These are phyloP conservation scores for Hirschfeldia incana DNA, from an alignment of 345 rosid species.

Conservation along the genomic window DNA sequence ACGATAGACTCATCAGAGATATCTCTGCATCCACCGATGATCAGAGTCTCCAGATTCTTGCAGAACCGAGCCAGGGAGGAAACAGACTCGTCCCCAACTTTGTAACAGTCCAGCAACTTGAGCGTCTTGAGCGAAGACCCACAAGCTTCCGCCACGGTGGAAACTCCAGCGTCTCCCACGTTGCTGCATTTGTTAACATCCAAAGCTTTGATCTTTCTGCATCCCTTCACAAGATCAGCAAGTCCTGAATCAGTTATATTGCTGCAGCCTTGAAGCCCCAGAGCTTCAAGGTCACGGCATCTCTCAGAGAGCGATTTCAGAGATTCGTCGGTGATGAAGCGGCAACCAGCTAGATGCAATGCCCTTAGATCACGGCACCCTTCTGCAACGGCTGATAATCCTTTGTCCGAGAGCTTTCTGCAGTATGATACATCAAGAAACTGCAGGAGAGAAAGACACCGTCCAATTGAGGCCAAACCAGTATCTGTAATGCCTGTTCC, in stretches of 20 bases:
- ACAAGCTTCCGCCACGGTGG: conserved; percentile 64
- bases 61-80: conserved; percentile 64
- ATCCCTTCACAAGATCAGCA: conserved; percentile 63
- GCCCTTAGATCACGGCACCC: conserved; percentile 66
- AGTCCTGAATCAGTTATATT: conserved; percentile 71
- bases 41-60: conserved; percentile 67
- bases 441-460: conserved; percentile 66
- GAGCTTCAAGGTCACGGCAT: conserved; percentile 59
- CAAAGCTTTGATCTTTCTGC: conserved; percentile 56
- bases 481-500: conserved; percentile 74
- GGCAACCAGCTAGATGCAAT: conserved; percentile 75
- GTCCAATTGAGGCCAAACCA: conserved; percentile 70
- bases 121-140: conserved; percentile 67
- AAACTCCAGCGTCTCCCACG: conserved; percentile 71
- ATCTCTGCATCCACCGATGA: conserved; percentile 81
- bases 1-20: conserved; percentile 64
- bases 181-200: conserved; percentile 84
- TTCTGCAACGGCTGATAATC: conserved; percentile 70
- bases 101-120: conserved; percentile 78
- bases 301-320: conserved; percentile 57
- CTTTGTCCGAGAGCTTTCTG: conserved; percentile 83
- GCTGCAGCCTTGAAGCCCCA: conserved; percentile 79
- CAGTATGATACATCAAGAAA: conserved; percentile 84
- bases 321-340: conserved; percentile 55
- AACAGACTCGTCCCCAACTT: conserved; percentile 68